Evolutionary conservation across 768 basidiomycete genomes (phyloP).

Genomic region (Termitomyces sp.): DNA sequence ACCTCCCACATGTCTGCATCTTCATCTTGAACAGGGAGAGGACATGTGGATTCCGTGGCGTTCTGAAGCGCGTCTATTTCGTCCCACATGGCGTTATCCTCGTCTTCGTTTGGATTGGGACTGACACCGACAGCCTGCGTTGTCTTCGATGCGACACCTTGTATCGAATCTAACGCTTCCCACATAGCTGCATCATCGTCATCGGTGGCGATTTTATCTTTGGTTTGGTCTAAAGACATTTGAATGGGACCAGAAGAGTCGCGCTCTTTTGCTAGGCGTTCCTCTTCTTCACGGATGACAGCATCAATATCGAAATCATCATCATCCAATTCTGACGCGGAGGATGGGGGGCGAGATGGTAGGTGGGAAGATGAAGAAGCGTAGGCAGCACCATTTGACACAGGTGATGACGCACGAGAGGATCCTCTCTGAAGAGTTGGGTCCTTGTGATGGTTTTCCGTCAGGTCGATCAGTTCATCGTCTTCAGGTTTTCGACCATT

Average conservation of each 20-base stretch:
- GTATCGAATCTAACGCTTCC: constrained; percentile 52
- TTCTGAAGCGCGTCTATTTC: constrained; percentile 16
- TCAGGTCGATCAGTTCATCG: constrained; percentile 15
- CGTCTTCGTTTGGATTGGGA: background rate
- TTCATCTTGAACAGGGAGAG: constrained; percentile 16
- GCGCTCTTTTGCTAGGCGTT: constrained; percentile 19
- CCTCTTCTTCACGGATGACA: constrained; percentile 41
- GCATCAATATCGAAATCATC: constrained; percentile 50
- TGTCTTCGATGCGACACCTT: background rate
- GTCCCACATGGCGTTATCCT: constrained; percentile 21
- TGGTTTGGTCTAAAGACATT: background rate
- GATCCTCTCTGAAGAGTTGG: constrained; percentile 8
- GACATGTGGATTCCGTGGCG: background rate
- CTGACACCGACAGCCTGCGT: background rate
- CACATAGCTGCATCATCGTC: constrained; percentile 65
- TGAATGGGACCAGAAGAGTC: background rate
- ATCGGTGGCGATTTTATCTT: constrained; percentile 2
- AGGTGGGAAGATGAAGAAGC: constrained; percentile 28
- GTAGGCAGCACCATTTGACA: constrained; percentile 22
- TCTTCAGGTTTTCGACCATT: constrained; percentile 18
- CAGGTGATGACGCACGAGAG: constrained; percentile 14
- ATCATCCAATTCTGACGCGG: constrained; percentile 33
- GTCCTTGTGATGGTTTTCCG: constrained; percentile 21
- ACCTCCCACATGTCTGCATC: constrained; percentile 77
- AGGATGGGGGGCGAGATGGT: constrained; percentile 33